Evolutionary conservation across 495 filamentous ascomycete genomes (phyloP), one percentile per base, ranked within the genome.

Genomic region (Xeromyces bisporus): DNA sequence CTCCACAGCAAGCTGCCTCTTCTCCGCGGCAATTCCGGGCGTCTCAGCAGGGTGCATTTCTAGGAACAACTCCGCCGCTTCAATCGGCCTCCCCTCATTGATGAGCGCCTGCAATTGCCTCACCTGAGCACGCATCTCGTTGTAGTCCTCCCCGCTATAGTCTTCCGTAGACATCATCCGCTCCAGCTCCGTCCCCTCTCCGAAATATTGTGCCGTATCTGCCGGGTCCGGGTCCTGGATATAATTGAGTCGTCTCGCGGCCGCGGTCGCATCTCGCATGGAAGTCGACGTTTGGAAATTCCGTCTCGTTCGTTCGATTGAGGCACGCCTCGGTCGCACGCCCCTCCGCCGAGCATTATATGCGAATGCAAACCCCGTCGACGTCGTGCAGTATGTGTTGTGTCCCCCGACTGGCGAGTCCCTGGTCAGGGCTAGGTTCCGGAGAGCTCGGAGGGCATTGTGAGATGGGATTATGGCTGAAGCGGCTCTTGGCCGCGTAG

Each of bases 251-350:
- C 56, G 40, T 18, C 36, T 48, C 11, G 60, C 60, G 5, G 60
- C 50, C 20, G 54, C 48, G 2, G 53, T 58, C 18, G 60, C 60
- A 51, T 62, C 50, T 39, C 62, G 61, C 15, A 56, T 52, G 1
- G 60, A 56, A 4, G 58, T 54, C 10, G 56, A 62, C 12, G 56
- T 53, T 29, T 55, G 60, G 10, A 64, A 34, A 18, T 48, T 50
- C 28, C 60, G 50, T 38, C 61, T 62, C 31, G 56, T 64, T 36
- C 58, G 50, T 37, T 61, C 39, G 24, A 62, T 58, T n/a, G n/a
- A n/a, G 29, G 53, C 20, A 5, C 20, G 20, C 9, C 20, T 21
- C 4, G 20, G 20, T n/a, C n/a, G n/a, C 7, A 44, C 35, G 32
- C 59, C 49, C 24, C 58, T 48, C 23, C 55, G 56, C 32, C 61